Conservation (phyloP, 2,329 filamentous ascomycete species). For the Tetracladium maxilliforme region DNA sequence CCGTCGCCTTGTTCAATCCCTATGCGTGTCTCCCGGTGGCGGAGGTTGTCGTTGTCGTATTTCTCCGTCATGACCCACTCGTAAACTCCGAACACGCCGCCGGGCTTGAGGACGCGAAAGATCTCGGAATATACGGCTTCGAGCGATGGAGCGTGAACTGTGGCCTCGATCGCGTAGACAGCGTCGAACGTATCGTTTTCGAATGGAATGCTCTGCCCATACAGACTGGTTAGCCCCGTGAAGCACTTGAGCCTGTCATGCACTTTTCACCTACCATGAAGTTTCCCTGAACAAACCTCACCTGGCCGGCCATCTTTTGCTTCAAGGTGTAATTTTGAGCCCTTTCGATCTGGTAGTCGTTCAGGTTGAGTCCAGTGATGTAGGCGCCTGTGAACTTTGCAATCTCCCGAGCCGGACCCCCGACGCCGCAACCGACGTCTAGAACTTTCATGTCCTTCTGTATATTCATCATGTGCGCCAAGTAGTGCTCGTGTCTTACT, state of each 20-base stretch:
- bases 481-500: constrained; percentile 93
- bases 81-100: constrained; percentile 91
- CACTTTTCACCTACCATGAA: constrained; percentile 54
- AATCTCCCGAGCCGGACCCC: constrained; percentile 89
- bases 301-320: constrained; percentile 66
- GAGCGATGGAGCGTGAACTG: constrained; percentile 81
- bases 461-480: constrained; percentile 78
- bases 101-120: constrained; percentile 88
- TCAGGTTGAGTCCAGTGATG: constrained; percentile 92
- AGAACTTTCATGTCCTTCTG: constrained; percentile 78
- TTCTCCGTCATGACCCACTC: constrained; percentile 98
- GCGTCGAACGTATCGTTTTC: constrained; percentile 84
- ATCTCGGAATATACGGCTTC: constrained; percentile 92
- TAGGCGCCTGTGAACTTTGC: constrained; percentile 88
- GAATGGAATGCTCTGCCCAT: constrained; percentile 80
- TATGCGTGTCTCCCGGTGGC: constrained; percentile 83
- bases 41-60: constrained; percentile 78
- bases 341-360: constrained; percentile 96
- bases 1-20: constrained; percentile 93
- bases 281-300: constrained; percentile 84
- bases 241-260: neutral
- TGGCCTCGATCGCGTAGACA: constrained; percentile 95
- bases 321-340: constrained; percentile 74
- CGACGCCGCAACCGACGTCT: constrained; percentile 94
- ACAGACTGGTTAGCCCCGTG: constrained; percentile 3